phyloP scores from a whole-genome alignment of 169 alveolate genomes.

The Cryptosporidium parvum region DNA sequence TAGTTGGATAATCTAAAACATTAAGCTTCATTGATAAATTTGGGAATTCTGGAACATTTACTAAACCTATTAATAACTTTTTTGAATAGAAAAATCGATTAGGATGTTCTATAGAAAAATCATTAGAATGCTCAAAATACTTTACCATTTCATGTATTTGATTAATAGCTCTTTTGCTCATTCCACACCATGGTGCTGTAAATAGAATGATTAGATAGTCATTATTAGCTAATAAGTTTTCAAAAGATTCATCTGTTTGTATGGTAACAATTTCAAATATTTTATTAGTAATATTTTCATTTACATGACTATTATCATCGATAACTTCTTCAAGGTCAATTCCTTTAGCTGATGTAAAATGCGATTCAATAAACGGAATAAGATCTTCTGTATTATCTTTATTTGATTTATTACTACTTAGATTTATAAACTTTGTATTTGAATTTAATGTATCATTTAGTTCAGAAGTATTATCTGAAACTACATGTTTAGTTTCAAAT shows the following conservation, averaged over 20 bases:
- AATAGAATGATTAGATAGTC: conserved; percentile 24
- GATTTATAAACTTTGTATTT: not conserved
- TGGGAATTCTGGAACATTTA: conserved; percentile 56
- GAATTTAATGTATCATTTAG: not conserved
- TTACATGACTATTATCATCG: not conserved
- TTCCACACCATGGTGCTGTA: conserved; percentile 76
- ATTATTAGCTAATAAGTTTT: not conserved
- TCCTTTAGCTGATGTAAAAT: not conserved
- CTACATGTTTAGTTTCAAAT: not conserved
- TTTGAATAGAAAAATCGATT: conserved; percentile 25
- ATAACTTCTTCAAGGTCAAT: not conserved
- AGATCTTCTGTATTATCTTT: not conserved
- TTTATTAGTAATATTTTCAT: not conserved
- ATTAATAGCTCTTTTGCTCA: conserved; percentile 60
- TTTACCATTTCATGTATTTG: conserved; percentile 58
- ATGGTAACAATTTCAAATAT: conserved; percentile 5
- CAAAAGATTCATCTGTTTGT: conserved; percentile 38
- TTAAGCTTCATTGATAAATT: conserved; percentile 25
- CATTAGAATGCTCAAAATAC: conserved; percentile 1
- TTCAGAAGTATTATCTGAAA: not conserved
- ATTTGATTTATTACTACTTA: not conserved
- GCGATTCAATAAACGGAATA: not conserved
- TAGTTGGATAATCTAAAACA: conserved; percentile 69
- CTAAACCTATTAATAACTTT: conserved; percentile 47
- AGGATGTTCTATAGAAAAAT: not conserved